Base-by-base conservation (phyloP, 2,329 filamentous ascomycete genomes). In the Capronia epimyces region DNA sequence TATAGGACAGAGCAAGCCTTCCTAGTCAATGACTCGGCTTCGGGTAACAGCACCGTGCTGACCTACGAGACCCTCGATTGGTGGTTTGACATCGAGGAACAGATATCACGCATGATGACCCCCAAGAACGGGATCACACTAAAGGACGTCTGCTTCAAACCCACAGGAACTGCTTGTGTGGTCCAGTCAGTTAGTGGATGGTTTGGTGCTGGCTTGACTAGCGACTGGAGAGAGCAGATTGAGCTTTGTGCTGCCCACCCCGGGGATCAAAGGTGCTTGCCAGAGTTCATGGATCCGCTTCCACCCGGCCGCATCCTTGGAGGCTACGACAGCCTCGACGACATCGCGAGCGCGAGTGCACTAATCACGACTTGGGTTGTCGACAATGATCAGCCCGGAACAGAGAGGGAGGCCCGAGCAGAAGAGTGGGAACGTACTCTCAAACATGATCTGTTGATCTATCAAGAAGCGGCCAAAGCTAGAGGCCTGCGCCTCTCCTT, bases 341-440 rank as follows among this genome's bases (percentile, higher is more conserved):
- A 79, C 16, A 76, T 78, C 0, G 66, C 67, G 1, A 80, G 93
- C 44, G 83, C 91, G 0, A 74, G 82, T 52, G 89, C 93, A 2
- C 79, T 97, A 53, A 86, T 95, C 6, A 83, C 87, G 3, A 97
- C 90, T 0, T 98, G 93, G 93, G 91, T 98, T 6, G 83, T 98
- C 43, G 89, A 85, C 62, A 98, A 97, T 63, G 79, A 84, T 59
- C 76, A 79, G 3, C 88, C 94, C 65, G 88, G 82, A 8, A 85
- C 85, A 2, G 71, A 78, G 22, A 81, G 82, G 40, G 78, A 93
- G 47, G 76, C 78, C 46, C 81, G 78, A 51, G 89, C 90, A 2
- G 87, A 91, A 72, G 88, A 95, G 62, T 98, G 89, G 84, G 93
- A 98, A 66, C 78, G 82, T 56, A 83, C 82, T 16, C 75, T 97